Conservation (phyloP, 2,329 filamentous ascomycete species). For the Arthrinium puccinioides region DNA sequence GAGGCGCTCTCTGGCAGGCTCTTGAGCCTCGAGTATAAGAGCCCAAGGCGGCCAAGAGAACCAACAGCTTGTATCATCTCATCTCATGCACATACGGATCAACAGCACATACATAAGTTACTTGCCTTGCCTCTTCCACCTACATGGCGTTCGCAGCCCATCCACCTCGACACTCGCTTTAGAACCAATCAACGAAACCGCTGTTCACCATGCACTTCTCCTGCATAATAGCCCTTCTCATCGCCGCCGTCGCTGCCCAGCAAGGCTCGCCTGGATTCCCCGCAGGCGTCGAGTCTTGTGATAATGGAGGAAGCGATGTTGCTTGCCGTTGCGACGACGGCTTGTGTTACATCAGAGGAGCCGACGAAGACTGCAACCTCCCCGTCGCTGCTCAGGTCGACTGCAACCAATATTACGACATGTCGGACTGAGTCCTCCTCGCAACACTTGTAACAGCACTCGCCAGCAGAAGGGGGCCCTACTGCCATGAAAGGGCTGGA, state of each 20-base stretch:
- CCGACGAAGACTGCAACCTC: conserved; percentile 2
- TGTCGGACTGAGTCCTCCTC: conserved; percentile 3
- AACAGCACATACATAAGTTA: too few species aligned
- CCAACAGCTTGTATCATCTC: too few species aligned
- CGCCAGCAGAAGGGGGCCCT: too few species aligned
- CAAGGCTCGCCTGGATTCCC: background rate
- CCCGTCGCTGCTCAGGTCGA: background rate
- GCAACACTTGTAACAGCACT: too few species aligned
- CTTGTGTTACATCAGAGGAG: conserved; percentile 1
- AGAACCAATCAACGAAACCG: background rate
- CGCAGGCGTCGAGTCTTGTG: background rate
- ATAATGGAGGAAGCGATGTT: conserved; percentile 1
- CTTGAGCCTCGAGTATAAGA: too few species aligned
- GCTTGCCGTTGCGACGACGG: conserved; percentile 2
- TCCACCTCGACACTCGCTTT: background rate
- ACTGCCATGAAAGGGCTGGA: background rate
- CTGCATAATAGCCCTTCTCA: background rate
- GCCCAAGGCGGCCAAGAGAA: too few species aligned
- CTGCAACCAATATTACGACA: conserved; percentile 1
- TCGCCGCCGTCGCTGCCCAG: background rate
- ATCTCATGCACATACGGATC: too few species aligned
- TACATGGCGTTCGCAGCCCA: too few species aligned
- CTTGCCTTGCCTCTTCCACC: too few species aligned
- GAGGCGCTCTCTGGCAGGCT: too few species aligned
- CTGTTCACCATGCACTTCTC: background rate